These are phyloP conservation scores for Cercospora zeina DNA, from an alignment of 2,329 filamentous ascomycete genomes.

Conservation along the genomic window DNA sequence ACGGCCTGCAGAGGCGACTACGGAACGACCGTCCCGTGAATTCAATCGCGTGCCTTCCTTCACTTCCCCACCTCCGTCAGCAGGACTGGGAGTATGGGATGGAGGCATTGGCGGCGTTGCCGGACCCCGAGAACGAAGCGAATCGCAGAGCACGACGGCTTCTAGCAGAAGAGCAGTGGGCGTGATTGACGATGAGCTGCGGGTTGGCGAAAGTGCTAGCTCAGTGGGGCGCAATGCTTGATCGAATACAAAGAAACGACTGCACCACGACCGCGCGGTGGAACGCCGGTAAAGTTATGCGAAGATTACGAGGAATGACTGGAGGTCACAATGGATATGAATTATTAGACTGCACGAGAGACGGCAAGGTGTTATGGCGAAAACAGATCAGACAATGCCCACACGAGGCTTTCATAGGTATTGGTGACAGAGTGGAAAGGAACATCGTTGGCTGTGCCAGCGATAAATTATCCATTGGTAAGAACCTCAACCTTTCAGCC, in stretches of 20 bases:
- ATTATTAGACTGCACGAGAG: conserved; percentile 13
- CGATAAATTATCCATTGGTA: background rate
- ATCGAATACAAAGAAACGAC: conserved; percentile 7
- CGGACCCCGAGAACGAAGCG: conserved; percentile 40
- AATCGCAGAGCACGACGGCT: conserved; percentile 43
- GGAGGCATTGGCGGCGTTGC: conserved; percentile 40
- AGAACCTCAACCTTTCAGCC: background rate
- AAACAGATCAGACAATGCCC: conserved; percentile 6
- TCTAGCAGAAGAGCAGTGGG: conserved; percentile 35
- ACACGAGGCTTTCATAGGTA: conserved; percentile 7
- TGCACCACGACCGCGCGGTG: background rate
- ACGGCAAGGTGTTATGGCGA: conserved; percentile 11
- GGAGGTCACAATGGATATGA: background rate
- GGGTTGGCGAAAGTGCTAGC: conserved; percentile 42
- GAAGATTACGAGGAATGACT: background rate
- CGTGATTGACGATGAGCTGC: conserved; percentile 38
- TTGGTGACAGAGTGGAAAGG: background rate
- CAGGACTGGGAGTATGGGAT: conserved; percentile 36
- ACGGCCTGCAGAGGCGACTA: background rate
- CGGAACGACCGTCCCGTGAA: conserved; percentile 7
- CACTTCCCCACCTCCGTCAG: conserved; percentile 22
- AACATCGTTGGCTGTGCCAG: background rate
- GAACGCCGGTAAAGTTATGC: conserved; percentile 22
- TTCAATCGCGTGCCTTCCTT: conserved; percentile 24
- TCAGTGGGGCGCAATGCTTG: conserved; percentile 27